These are phyloP conservation scores for Euphorbia neoarborescens DNA, from an alignment of 441 rosid genomes.

Conservation along the genomic window DNA sequence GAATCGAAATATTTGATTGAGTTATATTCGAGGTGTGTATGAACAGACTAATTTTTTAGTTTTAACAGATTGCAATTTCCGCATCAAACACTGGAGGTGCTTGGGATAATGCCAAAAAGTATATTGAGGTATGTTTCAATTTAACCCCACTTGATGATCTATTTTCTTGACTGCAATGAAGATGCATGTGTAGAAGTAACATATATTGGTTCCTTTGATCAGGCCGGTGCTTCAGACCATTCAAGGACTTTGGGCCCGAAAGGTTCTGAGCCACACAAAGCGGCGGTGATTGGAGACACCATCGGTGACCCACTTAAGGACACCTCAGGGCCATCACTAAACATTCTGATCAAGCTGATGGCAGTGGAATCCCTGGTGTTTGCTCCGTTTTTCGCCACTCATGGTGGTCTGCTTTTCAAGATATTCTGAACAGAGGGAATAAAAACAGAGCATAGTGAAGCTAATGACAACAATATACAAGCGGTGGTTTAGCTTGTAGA, in stretches of 20 bases:
- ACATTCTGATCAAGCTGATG: conserved; percentile 82
- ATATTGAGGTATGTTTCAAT: conserved; percentile 47
- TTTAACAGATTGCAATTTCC: conserved; percentile 59
- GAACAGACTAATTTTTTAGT: neutral
- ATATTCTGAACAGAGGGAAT: conserved; percentile 19
- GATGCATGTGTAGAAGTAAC: neutral
- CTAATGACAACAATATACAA: neutral
- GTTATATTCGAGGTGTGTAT: neutral
- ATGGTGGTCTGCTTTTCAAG: conserved; percentile 73
- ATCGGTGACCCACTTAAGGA: conserved; percentile 77
- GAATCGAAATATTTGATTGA: conserved; percentile 15
- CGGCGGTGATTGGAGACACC: conserved; percentile 80
- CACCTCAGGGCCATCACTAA: conserved; percentile 73
- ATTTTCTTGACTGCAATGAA: neutral
- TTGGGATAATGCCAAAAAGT: conserved; percentile 87
- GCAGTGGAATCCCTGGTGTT: conserved; percentile 79
- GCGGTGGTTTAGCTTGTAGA: neutral
- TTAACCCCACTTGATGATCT: neutral
- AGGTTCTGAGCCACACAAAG: conserved; percentile 76
- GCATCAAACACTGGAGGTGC: conserved; percentile 87
- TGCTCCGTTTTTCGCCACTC: conserved; percentile 79
- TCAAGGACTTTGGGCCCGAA: conserved; percentile 69
- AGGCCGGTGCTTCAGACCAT: conserved; percentile 84
- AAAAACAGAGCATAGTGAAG: neutral
- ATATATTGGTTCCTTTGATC: neutral